Evolutionary conservation across 768 basidiomycete species (phyloP), one percentile per base, ranked within the genome.

Genomic region (Candolleomyces efflorescens): DNA sequence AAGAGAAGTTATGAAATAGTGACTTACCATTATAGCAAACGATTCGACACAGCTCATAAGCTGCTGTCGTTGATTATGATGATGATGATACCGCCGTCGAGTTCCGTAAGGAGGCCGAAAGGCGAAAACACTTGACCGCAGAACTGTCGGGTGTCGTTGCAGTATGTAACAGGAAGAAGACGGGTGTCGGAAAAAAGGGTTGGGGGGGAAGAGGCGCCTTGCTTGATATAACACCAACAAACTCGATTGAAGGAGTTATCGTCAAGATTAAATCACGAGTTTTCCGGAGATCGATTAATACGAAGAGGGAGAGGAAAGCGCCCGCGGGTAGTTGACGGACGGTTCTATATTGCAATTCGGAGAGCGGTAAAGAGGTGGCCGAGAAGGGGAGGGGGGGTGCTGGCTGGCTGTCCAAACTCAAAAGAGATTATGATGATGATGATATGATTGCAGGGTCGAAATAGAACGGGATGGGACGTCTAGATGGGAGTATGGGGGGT

Each of bases 1-100:
- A 18, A 55, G 46, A 36, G 24, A 46, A 27, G 27, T 17, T 11
- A 43, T 23, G 39, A 62, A 17, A 26, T 24, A 53, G 51, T 54
- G 55, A 69, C 74, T 68, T 62, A 75, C 74, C 69, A 68, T 70
- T 63, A 66, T 67, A 64, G 68, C 62, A 59, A 68, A 32, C 27
- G 32, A 32, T 54, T 71, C 72, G 67, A 71, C 71, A 62, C 65
- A 71, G 65, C 64, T 67, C 70, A 74, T 73, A 63, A 62, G 48
- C 56, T 32, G 32, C 6, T 32, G n/a, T n/a, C n/a, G n/a, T n/a
- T n/a, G n/a, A n/a, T n/a, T n/a, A n/a, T n/a, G n/a, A n/a, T n/a
- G n/a, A n/a, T 32, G 6, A 32, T 32, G 32, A 52, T 65, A 51
- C 58, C 57, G 36, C 41, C 45, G 45, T 50, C 15, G 32, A 20